phyloP scores from a whole-genome alignment of 2,329 filamentous ascomycete genomes.

The Rutstroemia sp. region DNA sequence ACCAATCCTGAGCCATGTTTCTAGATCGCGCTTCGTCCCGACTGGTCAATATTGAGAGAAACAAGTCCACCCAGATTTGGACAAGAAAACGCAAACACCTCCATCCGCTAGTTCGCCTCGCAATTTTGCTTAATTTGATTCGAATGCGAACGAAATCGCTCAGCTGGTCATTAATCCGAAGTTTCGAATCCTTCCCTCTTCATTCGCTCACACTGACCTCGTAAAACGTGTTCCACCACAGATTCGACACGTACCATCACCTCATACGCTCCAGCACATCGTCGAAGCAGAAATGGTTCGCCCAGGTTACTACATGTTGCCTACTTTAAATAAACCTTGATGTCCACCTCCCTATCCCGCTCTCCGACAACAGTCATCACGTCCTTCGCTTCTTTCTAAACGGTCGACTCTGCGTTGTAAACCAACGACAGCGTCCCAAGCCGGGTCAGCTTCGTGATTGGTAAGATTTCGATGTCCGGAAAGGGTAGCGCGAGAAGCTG shows the following conservation, averaged over 20 bases:
- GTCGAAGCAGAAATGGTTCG: slow-evolving; percentile 8
- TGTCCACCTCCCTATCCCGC: neutral
- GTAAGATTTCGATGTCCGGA: neutral
- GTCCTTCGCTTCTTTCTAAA: slow-evolving; percentile 2
- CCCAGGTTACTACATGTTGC: slow-evolving; percentile 5
- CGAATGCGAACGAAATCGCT: neutral
- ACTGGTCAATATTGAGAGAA: slow-evolving; percentile 9
- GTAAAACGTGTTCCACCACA: slow-evolving; percentile 8
- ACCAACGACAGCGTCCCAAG: neutral
- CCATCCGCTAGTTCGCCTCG: slow-evolving; percentile 13
- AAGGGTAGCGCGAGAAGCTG: neutral
- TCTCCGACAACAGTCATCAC: neutral
- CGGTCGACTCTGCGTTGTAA: slow-evolving; percentile 6
- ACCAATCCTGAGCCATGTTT: slow-evolving; percentile 17
- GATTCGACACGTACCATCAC: slow-evolving; percentile 2
- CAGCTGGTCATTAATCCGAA: neutral
- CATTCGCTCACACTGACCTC: slow-evolving; percentile 9
- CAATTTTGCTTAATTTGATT: slow-evolving; percentile 3
- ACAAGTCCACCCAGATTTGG: neutral
- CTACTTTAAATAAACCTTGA: slow-evolving; percentile 9
- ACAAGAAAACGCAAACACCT: neutral
- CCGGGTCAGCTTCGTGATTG: neutral
- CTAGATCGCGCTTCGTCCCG: slow-evolving; percentile 12
- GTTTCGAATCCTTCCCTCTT: neutral
- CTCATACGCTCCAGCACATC: slow-evolving; percentile 9